Percentiles rank a stretch among this genome's conserved stretches.
phyloP scores from a whole-genome alignment of 192 early-diverging fungal species.

The Coemansia sp. region DNA sequence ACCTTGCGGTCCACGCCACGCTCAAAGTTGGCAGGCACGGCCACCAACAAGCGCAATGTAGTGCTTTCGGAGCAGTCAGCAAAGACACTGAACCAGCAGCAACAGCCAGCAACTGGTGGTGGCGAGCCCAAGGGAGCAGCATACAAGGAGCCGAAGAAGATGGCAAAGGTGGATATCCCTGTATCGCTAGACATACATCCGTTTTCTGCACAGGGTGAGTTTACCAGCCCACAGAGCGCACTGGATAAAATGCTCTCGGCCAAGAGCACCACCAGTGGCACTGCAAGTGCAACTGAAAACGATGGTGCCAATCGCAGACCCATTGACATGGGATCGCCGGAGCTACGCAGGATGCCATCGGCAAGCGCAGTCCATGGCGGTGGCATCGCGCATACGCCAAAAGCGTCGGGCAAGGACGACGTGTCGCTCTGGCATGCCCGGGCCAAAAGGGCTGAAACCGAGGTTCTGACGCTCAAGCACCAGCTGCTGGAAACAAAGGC shows the following conservation, averaged over 20 bases:
- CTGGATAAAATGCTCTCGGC: conserved; percentile 41
- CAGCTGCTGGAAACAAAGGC: conserved; percentile 52
- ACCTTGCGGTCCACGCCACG: conserved; percentile 21
- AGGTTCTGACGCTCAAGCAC: conserved; percentile 40
- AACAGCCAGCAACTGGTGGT: too few relatives aligned
- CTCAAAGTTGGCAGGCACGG: conserved; percentile 28
- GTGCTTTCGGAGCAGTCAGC: conserved; percentile 35
- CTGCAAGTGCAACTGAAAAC: background rate
- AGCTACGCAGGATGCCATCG: conserved; percentile 3
- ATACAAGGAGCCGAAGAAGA: conserved; percentile 42
- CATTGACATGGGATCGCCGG: background rate
- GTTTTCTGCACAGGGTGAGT: conserved; percentile 21
- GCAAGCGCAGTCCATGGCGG: background rate
- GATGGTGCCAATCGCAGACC: background rate
- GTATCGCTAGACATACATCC: conserved; percentile 47
- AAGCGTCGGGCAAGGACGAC: conserved; percentile 9
- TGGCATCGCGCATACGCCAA: conserved; percentile 5
- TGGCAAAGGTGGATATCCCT: conserved; percentile 43
- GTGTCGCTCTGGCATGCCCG: conserved; percentile 6
- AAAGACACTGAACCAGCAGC: conserved; percentile 28
- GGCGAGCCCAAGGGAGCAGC: background rate
- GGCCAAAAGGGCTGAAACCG: conserved; percentile 32
- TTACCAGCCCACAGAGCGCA: conserved; percentile 30
- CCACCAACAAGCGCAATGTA: conserved; percentile 30
- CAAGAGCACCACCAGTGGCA: conserved; percentile 13